Evolutionary conservation across 495 filamentous ascomycete genomes (phyloP), one percentile per base, ranked within the genome.

Genomic region (Xylaria longipes): DNA sequence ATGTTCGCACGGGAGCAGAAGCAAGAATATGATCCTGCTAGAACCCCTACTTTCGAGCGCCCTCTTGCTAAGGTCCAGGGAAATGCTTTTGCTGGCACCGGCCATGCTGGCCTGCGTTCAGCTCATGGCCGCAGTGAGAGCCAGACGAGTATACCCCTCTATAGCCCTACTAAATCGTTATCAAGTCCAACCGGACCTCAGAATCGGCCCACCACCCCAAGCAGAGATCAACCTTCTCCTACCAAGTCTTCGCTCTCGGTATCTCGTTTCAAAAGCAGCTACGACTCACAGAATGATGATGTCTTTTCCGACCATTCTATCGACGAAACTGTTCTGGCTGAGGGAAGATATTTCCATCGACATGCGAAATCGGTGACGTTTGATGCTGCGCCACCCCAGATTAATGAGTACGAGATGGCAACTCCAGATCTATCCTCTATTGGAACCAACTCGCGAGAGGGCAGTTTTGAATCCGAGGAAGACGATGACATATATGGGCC

Each of bases 391-490:
- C 95, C 96, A 29, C 97, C 96, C 37, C 92, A 96, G 79, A 85
- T 98, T 65, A 97, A 97, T 75, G 94, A 98, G 78, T 99, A 98
- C 77, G 96, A 98, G 82, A 95, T 97, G 93, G 91, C 93, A 43
- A 99, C 96, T 3, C 96, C 96, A 1, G 96, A 97, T 79, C 88
- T 93, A 20, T 98, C 97, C 6, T 98, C 92, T 1, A 84, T 95
- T 60, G 93, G 92, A 20, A 95, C 93, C 17, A 94, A 90, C 64
- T 97, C 95, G 7, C 90, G 95, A 33, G 93, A 97, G 71, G 92
- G 93, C 25, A 97, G 95, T 80, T 97, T 94, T 77, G 96, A 98
- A 66, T 95, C 93, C 4, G 84, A 82, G 3, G 88, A 87, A 14
- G 87, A 90, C n/a, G 90, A 89, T 22, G 88, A 91, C 27, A 61